Base-by-base conservation (phyloP, 2,329 filamentous ascomycete genomes). In the Penicillium sp. region DNA sequence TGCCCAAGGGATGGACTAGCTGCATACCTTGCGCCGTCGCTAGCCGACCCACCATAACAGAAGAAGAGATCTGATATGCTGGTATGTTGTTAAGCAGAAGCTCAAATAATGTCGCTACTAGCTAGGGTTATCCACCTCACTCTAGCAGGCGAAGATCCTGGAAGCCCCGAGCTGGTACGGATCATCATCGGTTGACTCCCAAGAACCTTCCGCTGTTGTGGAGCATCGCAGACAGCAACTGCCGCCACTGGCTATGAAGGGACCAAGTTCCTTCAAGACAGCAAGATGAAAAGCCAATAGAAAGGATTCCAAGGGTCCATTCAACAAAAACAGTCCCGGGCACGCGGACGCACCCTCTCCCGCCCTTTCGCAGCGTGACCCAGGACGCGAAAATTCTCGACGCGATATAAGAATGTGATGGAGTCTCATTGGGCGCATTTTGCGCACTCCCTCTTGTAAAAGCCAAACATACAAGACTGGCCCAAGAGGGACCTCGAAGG, bases 1-100 rank as follows among this genome's bases (percentile, higher is more conserved):
- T 56, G 30, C 28, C 47, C 54, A 56, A 56, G 54, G 54, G 54
- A 56, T 56, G 28, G 54, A 4, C 54, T 45, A 24, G 5, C 54
- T 33, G 42, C 54, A 56, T 56, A 38, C 54, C 40, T 47, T 47
- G 30, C 40, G 33, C 13, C 15, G n/a, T 37, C n/a, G 30, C 42
- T 47, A 4, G n/a, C 19, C 12, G 28, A 49, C 35, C 35, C 33
- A 26, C 22, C 51, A 53, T 26, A 24, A 12, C 51, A 53, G 24
- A 24, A 12, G 6, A 53, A 17, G 3, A 38, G 26, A 30, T 8
- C 26, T 13, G 26, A 13, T 3, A 12, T 15, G 12, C 47, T 4
- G 10, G 42, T 17, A 5, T 13, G 3, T 4, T 45, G 22, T 15
- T 13, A 4, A 6, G 5, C 2, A 37, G 35, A 37, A 37, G 12